phyloP scores from a whole-genome alignment of 2,329 filamentous ascomycete species.

The Helicocarpus griseus region DNA sequence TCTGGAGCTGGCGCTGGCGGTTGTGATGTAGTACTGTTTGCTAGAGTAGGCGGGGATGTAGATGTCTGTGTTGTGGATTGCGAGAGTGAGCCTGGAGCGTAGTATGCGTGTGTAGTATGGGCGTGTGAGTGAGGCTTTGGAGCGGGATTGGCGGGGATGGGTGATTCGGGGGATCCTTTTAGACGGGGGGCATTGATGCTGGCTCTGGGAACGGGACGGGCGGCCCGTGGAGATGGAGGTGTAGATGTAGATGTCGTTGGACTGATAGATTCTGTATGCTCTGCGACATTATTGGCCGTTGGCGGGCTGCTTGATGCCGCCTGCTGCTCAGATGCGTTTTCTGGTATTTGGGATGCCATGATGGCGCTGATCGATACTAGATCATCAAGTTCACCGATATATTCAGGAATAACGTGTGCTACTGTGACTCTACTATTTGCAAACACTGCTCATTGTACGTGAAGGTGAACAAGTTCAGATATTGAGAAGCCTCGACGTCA shows the following conservation, averaged over 20 bases:
- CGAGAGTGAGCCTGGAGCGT: neutral
- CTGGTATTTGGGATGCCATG: neutral
- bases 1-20: conserved; percentile 24
- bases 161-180: neutral
- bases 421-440: too few species aligned
- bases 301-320: neutral
- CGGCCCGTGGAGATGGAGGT: too few species aligned
- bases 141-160: neutral
- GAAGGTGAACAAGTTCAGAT: too few species aligned
- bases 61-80: neutral
- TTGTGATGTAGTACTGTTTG: conserved; percentile 17
- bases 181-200: neutral
- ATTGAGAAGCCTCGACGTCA: too few species aligned
- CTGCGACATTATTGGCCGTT: neutral
- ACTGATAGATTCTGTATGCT: neutral
- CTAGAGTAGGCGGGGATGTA: neutral
- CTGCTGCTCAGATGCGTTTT: too few species aligned
- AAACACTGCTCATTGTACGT: too few species aligned
- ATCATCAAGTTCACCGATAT: too few species aligned
- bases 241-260: neutral
- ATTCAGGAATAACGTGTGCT: too few species aligned
- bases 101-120: neutral
- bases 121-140: neutral
- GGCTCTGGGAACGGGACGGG: neutral
- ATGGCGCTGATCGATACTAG: too few species aligned